Evolutionary conservation across 2,329 filamentous ascomycete genomes (phyloP).

Genomic region (Metarhizium robertsii): DNA sequence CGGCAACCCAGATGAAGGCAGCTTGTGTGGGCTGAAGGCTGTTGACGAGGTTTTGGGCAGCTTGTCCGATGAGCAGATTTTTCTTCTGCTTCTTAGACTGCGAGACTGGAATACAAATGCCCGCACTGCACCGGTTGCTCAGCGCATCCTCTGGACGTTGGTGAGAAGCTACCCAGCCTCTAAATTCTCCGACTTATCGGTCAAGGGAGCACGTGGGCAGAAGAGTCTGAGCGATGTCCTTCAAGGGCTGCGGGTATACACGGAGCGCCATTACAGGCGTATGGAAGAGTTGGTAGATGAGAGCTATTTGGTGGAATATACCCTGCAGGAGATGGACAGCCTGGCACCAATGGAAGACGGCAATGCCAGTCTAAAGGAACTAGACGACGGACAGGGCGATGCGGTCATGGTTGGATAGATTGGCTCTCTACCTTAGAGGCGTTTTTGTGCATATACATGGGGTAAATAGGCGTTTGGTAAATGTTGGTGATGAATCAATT

Average conservation of each 20-base stretch:
- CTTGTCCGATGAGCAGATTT: slow-evolving; percentile 78
- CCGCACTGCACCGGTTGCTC: slow-evolving; percentile 73
- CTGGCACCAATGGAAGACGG: slow-evolving; percentile 37
- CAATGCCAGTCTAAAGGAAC: slow-evolving; percentile 22
- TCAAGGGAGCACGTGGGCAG: slow-evolving; percentile 46
- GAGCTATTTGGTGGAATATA: slow-evolving; percentile 90
- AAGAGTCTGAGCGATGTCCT: slow-evolving; percentile 73
- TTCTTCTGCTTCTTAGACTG: slow-evolving; percentile 67
- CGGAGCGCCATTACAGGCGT: slow-evolving; percentile 83
- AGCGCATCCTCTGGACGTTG: slow-evolving; percentile 72
- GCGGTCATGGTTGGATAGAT: slow-evolving; percentile 29
- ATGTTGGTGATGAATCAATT: neutral
- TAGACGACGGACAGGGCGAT: slow-evolving; percentile 30
- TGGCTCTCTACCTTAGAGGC: neutral
- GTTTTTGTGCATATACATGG: neutral
- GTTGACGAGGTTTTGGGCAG: slow-evolving; percentile 79
- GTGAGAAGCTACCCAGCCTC: slow-evolving; percentile 73
- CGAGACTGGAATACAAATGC: slow-evolving; percentile 98
- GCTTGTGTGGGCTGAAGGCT: slow-evolving; percentile 52
- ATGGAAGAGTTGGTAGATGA: slow-evolving; percentile 88
- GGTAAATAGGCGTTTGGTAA: neutral
- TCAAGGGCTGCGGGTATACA: slow-evolving; percentile 81
- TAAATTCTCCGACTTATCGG: slow-evolving; percentile 62
- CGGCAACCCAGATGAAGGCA: slow-evolving; percentile 49
- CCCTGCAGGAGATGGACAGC: slow-evolving; percentile 84